Percentiles rank a stretch among this genome's conserved stretches.
Evolutionary conservation across 2,329 filamentous ascomycete species (phyloP).

Genomic region (Colletotrichum musicola): DNA sequence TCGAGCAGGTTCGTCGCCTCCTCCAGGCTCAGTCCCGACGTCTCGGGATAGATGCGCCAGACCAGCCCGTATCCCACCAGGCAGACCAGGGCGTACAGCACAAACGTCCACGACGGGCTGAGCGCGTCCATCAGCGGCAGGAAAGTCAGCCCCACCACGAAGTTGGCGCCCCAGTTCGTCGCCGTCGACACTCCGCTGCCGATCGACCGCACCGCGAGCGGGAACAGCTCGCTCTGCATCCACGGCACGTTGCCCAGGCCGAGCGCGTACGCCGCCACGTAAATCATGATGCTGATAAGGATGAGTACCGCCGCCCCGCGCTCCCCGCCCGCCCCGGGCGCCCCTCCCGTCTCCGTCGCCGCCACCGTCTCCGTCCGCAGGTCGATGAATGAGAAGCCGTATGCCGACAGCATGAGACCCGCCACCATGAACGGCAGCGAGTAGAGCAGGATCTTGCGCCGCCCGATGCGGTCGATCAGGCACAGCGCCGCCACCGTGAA

Average conservation of each 20-base stretch:
- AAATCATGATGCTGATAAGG: slow-evolving; percentile 81
- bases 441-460: slow-evolving; percentile 82
- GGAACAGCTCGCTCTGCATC: slow-evolving; percentile 96
- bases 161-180: slow-evolving; percentile 91
- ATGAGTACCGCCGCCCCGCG: slow-evolving; percentile 67
- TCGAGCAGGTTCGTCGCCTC: slow-evolving; percentile 80
- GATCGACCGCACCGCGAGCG: slow-evolving; percentile 77
- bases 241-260: slow-evolving; percentile 94
- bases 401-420: slow-evolving; percentile 77
- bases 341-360: slow-evolving; percentile 40
- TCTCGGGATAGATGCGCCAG: slow-evolving; percentile 87
- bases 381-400: slow-evolving; percentile 77
- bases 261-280: slow-evolving; percentile 87
- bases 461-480: slow-evolving; percentile 83
- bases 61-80: slow-evolving; percentile 74
- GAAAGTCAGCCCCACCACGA: slow-evolving; percentile 87
- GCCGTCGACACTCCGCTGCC: slow-evolving; percentile 81
- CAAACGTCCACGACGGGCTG: slow-evolving; percentile 82
- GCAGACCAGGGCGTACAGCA: slow-evolving; percentile 82
- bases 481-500: slow-evolving; percentile 82
- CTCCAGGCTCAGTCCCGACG: slow-evolving; percentile 83
- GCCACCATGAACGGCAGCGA: slow-evolving; percentile 87
- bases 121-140: slow-evolving; percentile 86
- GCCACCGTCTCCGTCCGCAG: slow-evolving; percentile 48
- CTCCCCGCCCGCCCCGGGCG: slow-evolving; percentile 39